Base-by-base conservation (phyloP, 2,329 filamentous ascomycete species). In the Botrytis porri region DNA sequence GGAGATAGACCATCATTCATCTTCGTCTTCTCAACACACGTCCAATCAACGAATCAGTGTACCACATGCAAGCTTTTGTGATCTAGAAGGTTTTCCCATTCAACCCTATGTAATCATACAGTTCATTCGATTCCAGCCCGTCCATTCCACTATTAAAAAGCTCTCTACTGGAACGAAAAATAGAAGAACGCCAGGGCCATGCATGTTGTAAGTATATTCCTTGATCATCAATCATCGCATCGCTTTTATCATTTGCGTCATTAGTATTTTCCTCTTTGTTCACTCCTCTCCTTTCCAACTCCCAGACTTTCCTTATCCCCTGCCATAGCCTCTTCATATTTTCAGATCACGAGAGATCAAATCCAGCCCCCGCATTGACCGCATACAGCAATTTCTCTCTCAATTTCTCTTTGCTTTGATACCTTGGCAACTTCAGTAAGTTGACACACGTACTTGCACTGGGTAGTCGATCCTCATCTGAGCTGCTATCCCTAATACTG, bases 391-490 rank as follows among this genome's bases (percentile, higher is more conserved):
- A 81, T 84, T 97, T 98, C 79, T 91, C 88, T 80, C 88, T 90
- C 78, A 99, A 81, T 41, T 85, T 87, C 74, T 84, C 82, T 75
- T 90, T 88, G 48, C 86, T 89, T 65, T 82, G 87, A 82, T 98
- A 99, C 76, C 91, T 89, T 10, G 96, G 96, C 77, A 99, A 83
- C 85, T 99, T 99, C 65, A 99, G 84, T 77, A 99, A 81, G 81
- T 99, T 99, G 41, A 98, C 94, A 79, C 96, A 99, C 0, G 96
- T 99, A 81, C 95, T 98, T 29, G 96, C 94, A 80, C 94, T 98
- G 3, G 96, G 96, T 75, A 98, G 84, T 73, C 96, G 86, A 65
- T 89, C 87, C 82, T 95, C 88, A 79, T 97, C 93, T 39, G 84
- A 84, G 7, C 93, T 92, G 0, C 90, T 91, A 82, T 99, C 96